Evolutionary conservation across 169 alveolate species (phyloP), one percentile per base, ranked within the genome.

Genomic region (Cyclospora cayetanensis): DNA sequence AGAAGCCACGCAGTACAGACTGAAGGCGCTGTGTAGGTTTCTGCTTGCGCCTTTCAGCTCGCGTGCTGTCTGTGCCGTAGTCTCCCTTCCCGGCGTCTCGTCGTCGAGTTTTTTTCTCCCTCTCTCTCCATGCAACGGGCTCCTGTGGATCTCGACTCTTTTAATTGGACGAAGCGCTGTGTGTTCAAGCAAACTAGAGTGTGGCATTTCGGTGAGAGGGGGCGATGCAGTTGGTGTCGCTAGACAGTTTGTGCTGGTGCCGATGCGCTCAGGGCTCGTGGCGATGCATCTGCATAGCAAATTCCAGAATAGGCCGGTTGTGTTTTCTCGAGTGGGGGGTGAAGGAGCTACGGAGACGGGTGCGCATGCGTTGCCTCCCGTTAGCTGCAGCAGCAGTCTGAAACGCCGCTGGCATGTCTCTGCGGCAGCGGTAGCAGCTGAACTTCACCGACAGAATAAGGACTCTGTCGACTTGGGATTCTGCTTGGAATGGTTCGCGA

Each of bases 361-460:
- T 20, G 72, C 80, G 34, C 22, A 15, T 15, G 22, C 80, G 50
- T 29, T 27, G 50, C 46, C 9, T 41, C 80, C 63, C 12, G 63
- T n/a, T 18, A 31, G 41, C 80, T n/a, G n/a, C n/a, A 68, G 80
- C 80, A 68, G 80, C 80, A 68, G 43, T 29, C 0, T 68, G 25
- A 20, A 46, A 4, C 46, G 80, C n/a, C 15, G 4, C 18, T 68
- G 80, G 80, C 4, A 7, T 11, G 80, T 68, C 9, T 68, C 80
- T 68, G 80, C 80, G 27, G 80, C 80, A 12, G 80, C 80, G 7
- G 80, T 68, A 12, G 80, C 80, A 1, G 80, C 80, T 31, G 80
- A 68, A 25, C 12, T 68, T 20, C 41, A 34, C 50, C 7, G 50
- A 3, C 80, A 29, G 50, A 11, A 34, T 12, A 7, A 34, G 25